Base-by-base conservation (phyloP, 192 early-diverging fungal species). In the Entomortierella parvispora region DNA sequence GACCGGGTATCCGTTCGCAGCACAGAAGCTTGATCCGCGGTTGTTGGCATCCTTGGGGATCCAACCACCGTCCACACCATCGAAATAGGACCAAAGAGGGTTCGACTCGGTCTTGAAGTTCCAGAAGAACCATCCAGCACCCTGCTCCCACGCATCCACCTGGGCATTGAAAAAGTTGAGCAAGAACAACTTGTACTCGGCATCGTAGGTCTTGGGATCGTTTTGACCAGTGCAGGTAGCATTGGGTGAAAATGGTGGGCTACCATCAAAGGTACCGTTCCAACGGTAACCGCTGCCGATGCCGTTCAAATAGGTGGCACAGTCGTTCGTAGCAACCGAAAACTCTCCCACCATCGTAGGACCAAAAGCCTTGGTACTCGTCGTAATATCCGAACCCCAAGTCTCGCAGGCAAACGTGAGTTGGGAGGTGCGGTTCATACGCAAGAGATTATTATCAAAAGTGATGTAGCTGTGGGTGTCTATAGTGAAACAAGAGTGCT, bases 271-370 rank as follows among this genome's bases (percentile, higher is more conserved):
- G 2, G 85, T 87, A 6, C 91, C 91, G 11, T 93, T 88, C 79
- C 85, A 91, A 32, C 89, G 82, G 34, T 81, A 76, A 10, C 85
- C 85, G 4, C 58, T 44, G n/a, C 84, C 84, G 22, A 90, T 68
- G 12, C 91, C 91, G 66, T 91, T 93, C 54, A 93, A 80, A 62
- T 86, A 91, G 31, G 87, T 90, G 45, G 88, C 88, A 79, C 91
- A 93, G 79, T 93, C 90, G 56, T 88, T 90, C 4, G 86, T 89
- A 26, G 90, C 90, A 0, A 87, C 76, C 3, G 90, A 90, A 58
- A 87, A 93, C 66, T 93, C 91, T 20, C 91, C 91, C 1, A 90
- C 90, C 62, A 93, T 87, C 8, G 89, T 90, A 44, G 84, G 85
- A 12, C 87, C 84, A 42, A 77, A 76, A 3, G 80, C 53, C 8